Evolutionary conservation across 1,139 yeast genomes (phyloP).

Genomic region (Eremothecium gossypii): DNA sequence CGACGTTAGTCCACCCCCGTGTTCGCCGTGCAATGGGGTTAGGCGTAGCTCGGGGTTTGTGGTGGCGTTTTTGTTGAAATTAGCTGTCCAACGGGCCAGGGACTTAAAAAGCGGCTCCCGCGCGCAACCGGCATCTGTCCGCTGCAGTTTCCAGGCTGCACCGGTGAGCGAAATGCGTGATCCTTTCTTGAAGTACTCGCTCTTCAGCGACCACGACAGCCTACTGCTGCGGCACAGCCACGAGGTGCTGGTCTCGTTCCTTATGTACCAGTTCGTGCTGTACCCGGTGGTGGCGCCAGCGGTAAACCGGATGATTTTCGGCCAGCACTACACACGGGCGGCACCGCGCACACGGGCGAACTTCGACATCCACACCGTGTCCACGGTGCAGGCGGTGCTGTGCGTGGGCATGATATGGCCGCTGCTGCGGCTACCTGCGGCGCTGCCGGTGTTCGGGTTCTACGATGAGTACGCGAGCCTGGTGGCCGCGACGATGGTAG

Average conservation of each 20-base stretch:
- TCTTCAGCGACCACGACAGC: slow-evolving; percentile 24
- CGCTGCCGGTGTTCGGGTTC: slow-evolving; percentile 29
- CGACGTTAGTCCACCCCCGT: too few species aligned
- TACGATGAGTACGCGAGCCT: slow-evolving; percentile 70
- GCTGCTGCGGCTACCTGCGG: slow-evolving; percentile 19
- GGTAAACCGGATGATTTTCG: slow-evolving; percentile 39
- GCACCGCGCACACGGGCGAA: slow-evolving; percentile 43
- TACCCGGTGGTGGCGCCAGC: slow-evolving; percentile 35
- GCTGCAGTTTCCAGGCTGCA: neutral
- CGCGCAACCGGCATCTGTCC: neutral
- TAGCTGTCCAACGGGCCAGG: neutral
- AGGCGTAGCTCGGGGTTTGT: too few species aligned
- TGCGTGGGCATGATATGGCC: slow-evolving; percentile 17
- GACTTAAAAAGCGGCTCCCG: neutral
- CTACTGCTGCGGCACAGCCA: slow-evolving; percentile 38
- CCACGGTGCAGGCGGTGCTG: slow-evolving; percentile 54
- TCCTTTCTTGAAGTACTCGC: slow-evolving; percentile 24
- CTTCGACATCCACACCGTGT: slow-evolving; percentile 82
- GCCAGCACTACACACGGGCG: slow-evolving; percentile 39
- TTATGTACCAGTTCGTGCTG: slow-evolving; percentile 36
- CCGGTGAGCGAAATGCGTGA: slow-evolving; percentile 12
- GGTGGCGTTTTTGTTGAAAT: too few species aligned
- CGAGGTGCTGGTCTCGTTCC: slow-evolving; percentile 40
- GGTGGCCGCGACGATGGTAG: slow-evolving; percentile 61
- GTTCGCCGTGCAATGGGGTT: too few species aligned